Base-by-base conservation (phyloP, 371 early-diverging fungal genomes). In the Mucor sp. region DNA sequence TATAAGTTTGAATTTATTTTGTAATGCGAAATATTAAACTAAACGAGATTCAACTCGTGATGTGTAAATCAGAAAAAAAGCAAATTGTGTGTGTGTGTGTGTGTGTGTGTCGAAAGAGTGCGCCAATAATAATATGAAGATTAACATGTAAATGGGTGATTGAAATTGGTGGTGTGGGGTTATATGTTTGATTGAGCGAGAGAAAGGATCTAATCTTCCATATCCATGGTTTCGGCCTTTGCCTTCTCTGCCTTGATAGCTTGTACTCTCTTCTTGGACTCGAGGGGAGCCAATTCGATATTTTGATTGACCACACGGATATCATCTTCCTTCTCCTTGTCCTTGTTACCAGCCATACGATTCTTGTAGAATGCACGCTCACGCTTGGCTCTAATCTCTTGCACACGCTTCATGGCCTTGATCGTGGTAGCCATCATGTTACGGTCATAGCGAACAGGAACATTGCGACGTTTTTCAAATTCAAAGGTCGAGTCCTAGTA, bases 391-490 rank as follows among this genome's bases (percentile, higher is more conserved):
- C 93, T 89, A 76, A 98, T 95, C 81, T 97, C 96, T 75, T 89
- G 89, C n/a, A 97, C 93, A 70, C 96, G 90, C 86, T 98, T 96
- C 94, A 97, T 97, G 30, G 96, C 97, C 88, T 95, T 93, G 74
- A 99, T 79, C 2, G 97, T 97, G 12, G 96, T 96, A 32, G 89
- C 88, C 93, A 98, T 95, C 58, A 95, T 84, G 68, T 96, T 93
- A 69, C 98, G 91, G 86, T 99, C 96, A 85, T 98, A 99, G 23
- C 97, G 91, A 23, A 95, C 93, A 56, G 99, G 99, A 50, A 97
- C 91, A 83, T 99, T 95, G 72, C 97, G 90, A 70, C 99, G 92
- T 82, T 97, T 97, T 83, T 99, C 99, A 82, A 99, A 97, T 74
- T 96, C 95, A 74, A 97, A 93, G 39, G 98, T 95, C 32, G 94